Percentiles rank a stretch among this genome's conserved stretches.
These are phyloP conservation scores for Fusarium poae DNA, from an alignment of 2,329 filamentous ascomycete species.

Conservation along the genomic window DNA sequence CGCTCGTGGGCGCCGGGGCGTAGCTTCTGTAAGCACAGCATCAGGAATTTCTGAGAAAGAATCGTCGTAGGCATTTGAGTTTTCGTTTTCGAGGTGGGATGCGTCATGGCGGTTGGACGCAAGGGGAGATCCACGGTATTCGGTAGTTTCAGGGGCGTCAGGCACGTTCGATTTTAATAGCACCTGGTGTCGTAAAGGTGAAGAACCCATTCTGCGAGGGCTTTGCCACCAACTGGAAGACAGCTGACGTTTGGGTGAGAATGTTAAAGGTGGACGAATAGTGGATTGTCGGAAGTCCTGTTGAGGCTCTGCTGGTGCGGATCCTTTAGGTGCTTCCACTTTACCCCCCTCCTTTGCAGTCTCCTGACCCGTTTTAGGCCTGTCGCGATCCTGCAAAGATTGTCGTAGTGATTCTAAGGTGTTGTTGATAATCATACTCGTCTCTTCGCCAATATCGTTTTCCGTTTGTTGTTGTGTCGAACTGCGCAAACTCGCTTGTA, in stretches of 20 bases:
- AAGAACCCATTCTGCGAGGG: constrained; percentile 51
- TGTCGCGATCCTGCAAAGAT: constrained; percentile 42
- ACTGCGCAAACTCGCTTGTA: constrained; percentile 58
- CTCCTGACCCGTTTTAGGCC: constrained; percentile 18
- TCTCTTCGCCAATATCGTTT: constrained; percentile 67
- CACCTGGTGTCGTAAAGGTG: constrained; percentile 54
- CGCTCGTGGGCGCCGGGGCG: constrained; percentile 52
- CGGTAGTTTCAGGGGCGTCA: constrained; percentile 35
- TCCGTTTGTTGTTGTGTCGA: constrained; percentile 52
- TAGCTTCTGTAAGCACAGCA: constrained; percentile 63
- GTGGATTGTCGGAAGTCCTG: constrained; percentile 33
- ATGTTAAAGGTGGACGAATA: constrained; percentile 31
- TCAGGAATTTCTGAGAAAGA: constrained; percentile 70
- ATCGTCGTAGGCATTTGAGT: constrained; percentile 62
- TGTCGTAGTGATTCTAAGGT: constrained; percentile 65
- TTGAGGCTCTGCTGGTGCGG: constrained; percentile 13
- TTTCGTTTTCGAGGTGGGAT: constrained; percentile 44
- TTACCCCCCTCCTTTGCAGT: constrained; percentile 24
- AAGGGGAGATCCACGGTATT: constrained; percentile 18
- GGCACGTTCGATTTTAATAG: constrained; percentile 48
- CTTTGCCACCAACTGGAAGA: constrained; percentile 53
- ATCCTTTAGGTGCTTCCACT: constrained; percentile 18
- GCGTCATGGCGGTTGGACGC: constrained; percentile 21
- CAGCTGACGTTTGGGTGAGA: constrained; percentile 43
- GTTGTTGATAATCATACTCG: constrained; percentile 68